These are phyloP conservation scores for Anacardium occidentale DNA, from an alignment of 345 rosid species.

Conservation along the genomic window DNA sequence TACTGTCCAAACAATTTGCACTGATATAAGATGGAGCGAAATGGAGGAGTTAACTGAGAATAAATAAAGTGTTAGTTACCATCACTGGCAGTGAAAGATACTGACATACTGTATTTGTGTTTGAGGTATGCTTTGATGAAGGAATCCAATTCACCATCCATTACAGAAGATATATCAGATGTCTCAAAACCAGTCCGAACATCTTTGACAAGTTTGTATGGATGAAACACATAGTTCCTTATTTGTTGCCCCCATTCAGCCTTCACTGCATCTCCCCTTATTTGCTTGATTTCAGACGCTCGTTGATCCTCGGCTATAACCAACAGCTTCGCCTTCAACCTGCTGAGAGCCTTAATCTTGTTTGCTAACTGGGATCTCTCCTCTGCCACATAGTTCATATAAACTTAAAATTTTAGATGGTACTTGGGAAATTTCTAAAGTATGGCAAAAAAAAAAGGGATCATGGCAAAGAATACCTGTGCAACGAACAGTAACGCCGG, in stretches of 20 bases:
- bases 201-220: slow-evolving; percentile 93
- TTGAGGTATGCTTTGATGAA: slow-evolving; percentile 93
- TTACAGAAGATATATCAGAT: slow-evolving; percentile 78
- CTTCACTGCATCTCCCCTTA: slow-evolving; percentile 90
- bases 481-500: slow-evolving; percentile 85
- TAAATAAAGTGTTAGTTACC: not conserved
- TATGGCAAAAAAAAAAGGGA: not conserved
- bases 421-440: not conserved
- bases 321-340: slow-evolving; percentile 81
- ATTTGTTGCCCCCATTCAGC: slow-evolving; percentile 99
- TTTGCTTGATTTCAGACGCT: slow-evolving; percentile 84
- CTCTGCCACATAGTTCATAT: slow-evolving; percentile 41
- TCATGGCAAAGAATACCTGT: slow-evolving; percentile 44
- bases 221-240: slow-evolving; percentile 92
- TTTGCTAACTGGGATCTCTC: slow-evolving; percentile 88
- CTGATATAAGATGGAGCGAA: not conserved
- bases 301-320: slow-evolving; percentile 93
- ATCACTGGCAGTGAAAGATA: slow-evolving; percentile 34
- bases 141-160: slow-evolving; percentile 89
- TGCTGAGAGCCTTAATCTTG: slow-evolving; percentile 78
- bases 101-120: slow-evolving; percentile 54
- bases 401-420: no score
- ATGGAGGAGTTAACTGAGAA: not conserved
- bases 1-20: not conserved
- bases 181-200: slow-evolving; percentile 77